These are phyloP conservation scores for Leptographium radiaticola DNA, from an alignment of 2,329 filamentous ascomycete genomes.

Conservation along the genomic window DNA sequence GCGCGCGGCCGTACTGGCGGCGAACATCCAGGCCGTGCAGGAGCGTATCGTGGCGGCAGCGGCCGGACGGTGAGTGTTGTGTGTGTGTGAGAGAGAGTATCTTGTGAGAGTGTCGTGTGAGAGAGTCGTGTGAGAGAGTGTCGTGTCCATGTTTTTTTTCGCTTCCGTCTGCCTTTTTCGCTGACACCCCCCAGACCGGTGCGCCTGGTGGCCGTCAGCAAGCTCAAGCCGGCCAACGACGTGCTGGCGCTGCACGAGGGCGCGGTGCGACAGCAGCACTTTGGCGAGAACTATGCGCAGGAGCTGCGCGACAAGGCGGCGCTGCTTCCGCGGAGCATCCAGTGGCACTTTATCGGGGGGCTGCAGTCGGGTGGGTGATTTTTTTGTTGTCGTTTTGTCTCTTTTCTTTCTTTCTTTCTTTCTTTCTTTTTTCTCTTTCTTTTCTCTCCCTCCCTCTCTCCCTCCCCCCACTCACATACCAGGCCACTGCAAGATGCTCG, in stretches of 20 bases:
- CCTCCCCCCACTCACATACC: background rate
- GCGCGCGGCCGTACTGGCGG: conserved; percentile 48
- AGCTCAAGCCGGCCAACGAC: conserved; percentile 87
- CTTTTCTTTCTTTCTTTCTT: background rate
- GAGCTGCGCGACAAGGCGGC: conserved; percentile 79
- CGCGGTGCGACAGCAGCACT: conserved; percentile 53
- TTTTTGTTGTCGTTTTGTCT: too few species aligned
- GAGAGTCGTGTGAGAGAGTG: too few species aligned
- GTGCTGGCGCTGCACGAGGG: conserved; percentile 68
- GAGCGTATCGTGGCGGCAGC: conserved; percentile 42
- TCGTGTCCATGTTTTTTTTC: background rate
- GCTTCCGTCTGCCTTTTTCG: conserved; percentile 1
- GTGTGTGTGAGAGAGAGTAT: too few species aligned
- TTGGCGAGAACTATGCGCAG: conserved; percentile 93
- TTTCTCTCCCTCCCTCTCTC: conserved; percentile 1
- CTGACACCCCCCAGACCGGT: conserved; percentile 34
- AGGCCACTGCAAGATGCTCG: conserved; percentile 84
- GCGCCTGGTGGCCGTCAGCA: conserved; percentile 87
- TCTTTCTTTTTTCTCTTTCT: background rate
- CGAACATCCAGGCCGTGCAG: conserved; percentile 48
- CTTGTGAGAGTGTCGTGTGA: too few species aligned
- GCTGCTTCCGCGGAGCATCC: conserved; percentile 61
- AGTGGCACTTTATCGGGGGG: conserved; percentile 95
- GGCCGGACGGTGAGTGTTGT: background rate
- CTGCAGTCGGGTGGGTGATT: conserved; percentile 59